Percentiles rank a stretch among this genome's conserved stretches.
Evolutionary conservation across 2,329 filamentous ascomycete species (phyloP).

Genomic region (Penicillium olsonii): DNA sequence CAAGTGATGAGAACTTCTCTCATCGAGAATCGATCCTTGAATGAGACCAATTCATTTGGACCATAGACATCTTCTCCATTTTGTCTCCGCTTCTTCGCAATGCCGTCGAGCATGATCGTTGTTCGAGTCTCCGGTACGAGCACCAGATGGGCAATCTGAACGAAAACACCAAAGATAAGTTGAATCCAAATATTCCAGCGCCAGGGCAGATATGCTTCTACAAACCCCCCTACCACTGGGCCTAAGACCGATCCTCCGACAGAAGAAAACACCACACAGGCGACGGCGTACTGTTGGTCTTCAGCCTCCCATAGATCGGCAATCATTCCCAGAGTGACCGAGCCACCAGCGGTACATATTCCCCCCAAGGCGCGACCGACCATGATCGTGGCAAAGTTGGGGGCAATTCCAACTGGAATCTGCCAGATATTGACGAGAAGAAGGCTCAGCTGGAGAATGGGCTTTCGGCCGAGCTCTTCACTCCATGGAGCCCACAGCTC

Average conservation of each 20-base stretch:
- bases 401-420: constrained; percentile 69
- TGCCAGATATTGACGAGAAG: constrained; percentile 77
- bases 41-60: constrained; percentile 61
- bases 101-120: constrained; percentile 57
- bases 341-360: constrained; percentile 60
- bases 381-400: constrained; percentile 70
- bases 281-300: constrained; percentile 57
- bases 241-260: constrained; percentile 55
- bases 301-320: constrained; percentile 59
- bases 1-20: constrained; percentile 52
- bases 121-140: constrained; percentile 58
- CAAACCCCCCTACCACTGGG: constrained; percentile 53
- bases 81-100: constrained; percentile 57
- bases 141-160: constrained; percentile 51
- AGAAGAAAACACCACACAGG: constrained; percentile 57
- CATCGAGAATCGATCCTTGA: background rate
- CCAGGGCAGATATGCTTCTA: constrained; percentile 39
- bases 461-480: constrained; percentile 76
- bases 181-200: constrained; percentile 65
- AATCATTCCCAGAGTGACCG: constrained; percentile 57
- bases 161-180: constrained; percentile 57
- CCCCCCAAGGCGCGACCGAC: constrained; percentile 70
- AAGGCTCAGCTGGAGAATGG: constrained; percentile 70
- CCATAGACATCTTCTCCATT: constrained; percentile 58
- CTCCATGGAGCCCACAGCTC: constrained; percentile 87